Base-by-base conservation (phyloP, 331 rosid species). In the Prunus yedoensis region DNA sequence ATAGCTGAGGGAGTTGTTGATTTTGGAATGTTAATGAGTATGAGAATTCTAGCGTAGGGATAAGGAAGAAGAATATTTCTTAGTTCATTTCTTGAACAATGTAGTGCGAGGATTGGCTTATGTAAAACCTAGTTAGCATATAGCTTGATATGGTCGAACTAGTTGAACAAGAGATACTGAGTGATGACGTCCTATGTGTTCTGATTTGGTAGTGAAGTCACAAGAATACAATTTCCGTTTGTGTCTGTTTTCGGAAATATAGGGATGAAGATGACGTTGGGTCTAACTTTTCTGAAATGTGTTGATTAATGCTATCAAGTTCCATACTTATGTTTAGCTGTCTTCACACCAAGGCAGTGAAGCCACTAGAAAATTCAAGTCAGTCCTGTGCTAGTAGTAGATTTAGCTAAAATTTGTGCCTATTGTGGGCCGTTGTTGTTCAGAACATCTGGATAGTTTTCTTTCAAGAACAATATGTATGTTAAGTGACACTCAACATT, bases 401-500 rank as follows among this genome's bases (percentile, higher is more conserved):
- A 25, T 50, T 69, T 47, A 59, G 73, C 69, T 68, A 47, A 47
- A 25, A 46, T 46, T 58, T 67, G 71, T 47, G 61, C 17, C 23
- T 58, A 51, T 78, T 49, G 47, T 65, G 54, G 65, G 38, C 54
- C 23, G 46, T 38, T 16, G 68, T n/a, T 28, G 9, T 15, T 63
- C 66, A 60, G 51, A 74, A 52, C 71, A 61, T 80, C 14, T 70
- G n/a, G 66, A 52, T 70, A 53, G 61, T 51, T 50, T 17, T 30
- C 28, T 62, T 30, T 35, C 38, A 50, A 23, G 20, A 60, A 45
- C 43, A 38, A 52, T 35, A 58, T 11, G 70, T 59, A n/a, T 54
- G 56, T 54, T 56, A 71, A 81, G 63, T 74, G 84, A 79, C 74
- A 72, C 80, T 80, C 70, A 65, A 68, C 77, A 70, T 82, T 63